A percentile compares a stretch with the other conserved stretches of the same genome.
Evolutionary conservation across 352 stramenopile species (phyloP).

Genomic region (Lagenidium sp.): DNA sequence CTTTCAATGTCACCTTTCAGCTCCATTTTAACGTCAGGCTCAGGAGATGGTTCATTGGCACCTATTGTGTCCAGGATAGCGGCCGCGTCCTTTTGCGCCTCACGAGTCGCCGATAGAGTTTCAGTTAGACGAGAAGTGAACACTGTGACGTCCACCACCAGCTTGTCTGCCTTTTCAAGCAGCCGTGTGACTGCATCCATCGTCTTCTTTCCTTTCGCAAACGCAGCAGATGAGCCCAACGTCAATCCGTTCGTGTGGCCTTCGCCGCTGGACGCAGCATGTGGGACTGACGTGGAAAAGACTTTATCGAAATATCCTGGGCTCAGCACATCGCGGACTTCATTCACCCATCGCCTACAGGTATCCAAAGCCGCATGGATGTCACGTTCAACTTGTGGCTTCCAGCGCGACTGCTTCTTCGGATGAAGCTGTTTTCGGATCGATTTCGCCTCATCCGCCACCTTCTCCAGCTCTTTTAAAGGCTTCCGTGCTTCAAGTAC

Average conservation of each 20-base stretch:
- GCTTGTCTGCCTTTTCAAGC: constrained; percentile 47
- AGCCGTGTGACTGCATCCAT: constrained; percentile 58
- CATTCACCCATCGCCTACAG: constrained; percentile 63
- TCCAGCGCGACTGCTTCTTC: constrained; percentile 77
- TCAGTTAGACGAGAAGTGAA: constrained; percentile 55
- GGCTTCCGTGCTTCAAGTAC: constrained; percentile 52
- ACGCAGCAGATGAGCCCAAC: no score
- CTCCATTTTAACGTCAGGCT: no score
- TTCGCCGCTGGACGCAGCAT: neutral
- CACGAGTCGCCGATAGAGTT: constrained; percentile 34
- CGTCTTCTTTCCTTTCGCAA: constrained; percentile 48
- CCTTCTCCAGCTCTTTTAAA: constrained; percentile 53
- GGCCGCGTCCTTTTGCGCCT: constrained; percentile 35
- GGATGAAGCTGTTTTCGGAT: constrained; percentile 65
- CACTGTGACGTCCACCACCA: constrained; percentile 53
- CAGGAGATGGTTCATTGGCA: neutral
- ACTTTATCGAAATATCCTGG: constrained; percentile 51
- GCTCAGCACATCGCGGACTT: constrained; percentile 64
- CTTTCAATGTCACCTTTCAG: no score
- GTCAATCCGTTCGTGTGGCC: constrained; percentile 8
- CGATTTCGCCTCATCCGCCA: constrained; percentile 47
- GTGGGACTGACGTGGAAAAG: constrained; percentile 11
- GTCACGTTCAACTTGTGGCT: constrained; percentile 72
- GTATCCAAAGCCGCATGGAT: constrained; percentile 63
- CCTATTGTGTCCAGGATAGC: constrained; percentile 53